Evolutionary conservation across 805 yeast species (phyloP).

Genomic region (Candida lessepsii): DNA sequence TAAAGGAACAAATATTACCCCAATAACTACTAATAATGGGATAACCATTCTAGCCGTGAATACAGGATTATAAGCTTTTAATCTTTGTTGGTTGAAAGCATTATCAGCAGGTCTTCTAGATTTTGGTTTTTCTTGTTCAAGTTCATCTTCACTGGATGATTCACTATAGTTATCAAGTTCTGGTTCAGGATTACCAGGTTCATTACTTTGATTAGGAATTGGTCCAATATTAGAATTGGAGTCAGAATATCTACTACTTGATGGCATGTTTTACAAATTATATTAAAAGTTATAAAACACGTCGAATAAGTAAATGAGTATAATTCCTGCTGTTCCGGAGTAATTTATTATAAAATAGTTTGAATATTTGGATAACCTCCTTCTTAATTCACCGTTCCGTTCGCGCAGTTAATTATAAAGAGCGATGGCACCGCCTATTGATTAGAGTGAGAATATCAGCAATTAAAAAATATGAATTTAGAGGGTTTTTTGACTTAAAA

Average conservation of each 20-base stretch:
- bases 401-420: too few relatives aligned
- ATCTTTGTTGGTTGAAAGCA: conserved; percentile 56
- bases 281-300: neutral
- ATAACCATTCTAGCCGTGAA: conserved; percentile 43
- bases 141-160: conserved; percentile 38
- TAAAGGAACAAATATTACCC: conserved; percentile 40
- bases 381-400: neutral
- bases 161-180: conserved; percentile 1
- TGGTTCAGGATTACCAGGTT: neutral
- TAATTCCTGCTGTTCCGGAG: conserved; percentile 2
- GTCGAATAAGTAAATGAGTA: neutral
- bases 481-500: too few relatives aligned
- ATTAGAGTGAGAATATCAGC: too few relatives aligned
- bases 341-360: too few relatives aligned
- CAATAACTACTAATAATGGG: conserved; percentile 38
- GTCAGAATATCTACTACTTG: conserved; percentile 10
- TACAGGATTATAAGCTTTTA: conserved; percentile 50
- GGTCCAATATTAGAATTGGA: neutral
- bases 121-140: conserved; percentile 42
- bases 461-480: too few relatives aligned
- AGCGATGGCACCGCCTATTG: too few relatives aligned
- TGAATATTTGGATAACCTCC: neutral
- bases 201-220: neutral
- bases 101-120: conserved; percentile 64
- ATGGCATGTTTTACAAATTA: conserved; percentile 3